Base-by-base conservation (phyloP, 2,329 filamentous ascomycete genomes). In the Aureobasidium uvarum region DNA sequence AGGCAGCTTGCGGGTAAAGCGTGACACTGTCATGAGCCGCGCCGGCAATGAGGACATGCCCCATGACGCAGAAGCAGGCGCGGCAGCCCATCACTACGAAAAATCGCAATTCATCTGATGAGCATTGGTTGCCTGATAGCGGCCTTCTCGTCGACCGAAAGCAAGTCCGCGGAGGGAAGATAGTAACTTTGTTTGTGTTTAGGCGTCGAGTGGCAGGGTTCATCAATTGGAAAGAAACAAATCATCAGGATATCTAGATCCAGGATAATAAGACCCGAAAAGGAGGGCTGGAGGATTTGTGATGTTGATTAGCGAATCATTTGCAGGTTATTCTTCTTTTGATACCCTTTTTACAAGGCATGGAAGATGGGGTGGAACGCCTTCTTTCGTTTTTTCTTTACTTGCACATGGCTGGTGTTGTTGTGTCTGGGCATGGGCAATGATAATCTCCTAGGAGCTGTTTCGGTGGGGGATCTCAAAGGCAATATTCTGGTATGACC, bases 1-100 rank as follows among this genome's bases (percentile, higher is more conserved):
- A 82, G 88, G 67, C 89, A 91, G 87, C 72, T 84, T 91, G 59
- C 84, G 86, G 55, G 68, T 72, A 14, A 73, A 73, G 68, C 64
- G 71, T 39, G 71, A 73, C 59, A 72, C 71, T 16, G 71, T 73
- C 38, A 73, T 72, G 71, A 70, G 67, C 28, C 51, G 52, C 48
- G 62, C 33, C 23, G 62, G 52, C 14, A 25, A 50, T 8, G 51
- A 59, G 23, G 48, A 52, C n/a, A 13, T 38, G 1, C 18, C 43
- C n/a, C 38, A 38, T 23, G 60, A 63, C n/a, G 25, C 48, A 5
- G 18, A 52, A 63, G 60, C 46, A 63, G 36, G 60, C 28, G 60
- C 60, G 18, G 38, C 60, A 3, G 45, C 45, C 11, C 23, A 25
- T 23, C 50, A 41, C 28, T 54, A 33, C 28, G 48, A 52, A 23